Evolutionary conservation across 169 alveolate genomes (phyloP).

Genomic region (Eimeria brunetti): DNA sequence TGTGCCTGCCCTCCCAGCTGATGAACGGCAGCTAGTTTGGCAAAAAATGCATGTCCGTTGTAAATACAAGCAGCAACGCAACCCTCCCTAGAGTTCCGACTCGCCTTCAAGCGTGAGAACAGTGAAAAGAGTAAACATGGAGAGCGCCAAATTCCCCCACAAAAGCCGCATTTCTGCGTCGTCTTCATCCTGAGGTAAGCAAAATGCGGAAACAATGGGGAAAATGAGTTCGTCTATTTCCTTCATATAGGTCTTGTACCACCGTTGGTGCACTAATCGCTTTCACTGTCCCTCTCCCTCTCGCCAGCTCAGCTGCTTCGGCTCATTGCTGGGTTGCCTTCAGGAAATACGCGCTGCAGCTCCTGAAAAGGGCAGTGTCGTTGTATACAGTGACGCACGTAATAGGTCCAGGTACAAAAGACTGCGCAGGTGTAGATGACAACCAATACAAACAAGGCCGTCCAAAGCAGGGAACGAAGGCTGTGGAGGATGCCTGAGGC

Average conservation of each 20-base stretch:
- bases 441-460: constrained; percentile 74
- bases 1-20: too few species aligned
- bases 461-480: constrained; percentile 75
- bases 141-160: constrained; percentile 85
- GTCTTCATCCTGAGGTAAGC: constrained; percentile 73
- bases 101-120: constrained; percentile 85
- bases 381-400: constrained; percentile 20
- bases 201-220: background rate
- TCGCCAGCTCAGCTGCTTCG: background rate
- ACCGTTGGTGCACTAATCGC: background rate
- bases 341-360: background rate
- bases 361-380: background rate
- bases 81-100: background rate
- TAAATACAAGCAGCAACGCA: background rate
- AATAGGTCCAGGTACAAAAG: constrained; percentile 78
- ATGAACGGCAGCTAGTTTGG: background rate
- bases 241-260: background rate
- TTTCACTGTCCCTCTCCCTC: background rate
- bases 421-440: constrained; percentile 77
- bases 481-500: constrained; percentile 75
- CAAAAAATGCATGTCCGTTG: background rate
- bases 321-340: background rate
- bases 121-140: constrained; percentile 87
- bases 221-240: background rate
- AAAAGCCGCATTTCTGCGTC: constrained; percentile 84